Evolutionary conservation across 768 basidiomycete genomes (phyloP), one percentile per base, ranked within the genome.

Genomic region (Mycena pura): DNA sequence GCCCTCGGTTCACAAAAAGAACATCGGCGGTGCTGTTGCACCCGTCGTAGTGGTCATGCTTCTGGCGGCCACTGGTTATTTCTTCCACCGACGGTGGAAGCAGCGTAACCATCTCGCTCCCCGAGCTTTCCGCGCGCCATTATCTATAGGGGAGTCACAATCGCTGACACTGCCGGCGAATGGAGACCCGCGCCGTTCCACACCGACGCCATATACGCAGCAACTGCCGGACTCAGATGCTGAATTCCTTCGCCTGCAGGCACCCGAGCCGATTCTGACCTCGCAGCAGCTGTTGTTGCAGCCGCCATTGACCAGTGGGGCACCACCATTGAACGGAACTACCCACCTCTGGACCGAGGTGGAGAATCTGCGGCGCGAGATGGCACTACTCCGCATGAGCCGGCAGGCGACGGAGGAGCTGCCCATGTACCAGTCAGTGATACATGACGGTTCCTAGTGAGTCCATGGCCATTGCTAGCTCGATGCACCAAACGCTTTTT

Each of bases 1-100:
- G 31, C 6, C 19, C 27, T 24, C 28, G 9, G 31, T 24, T 8
- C 8, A 15, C n/a, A 54, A 51, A 8, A n/a, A 34, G 1, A n/a
- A 68, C 24, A 51, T 39, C 3, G 69, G 68, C 1, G 66, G 66
- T 1, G 57, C 62, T 8, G 46, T 70, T 2, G n/a, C n/a, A n/a
- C n/a, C n/a, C n/a, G n/a, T n/a, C 3, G 15, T 67, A 6, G 27
- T 28, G 27, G 48, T 22, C 0, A 1, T 69, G 17, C n/a, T 52
- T 15, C n/a, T 65, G 13, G 27, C 64, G 14, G 57, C 7, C 4
- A 4, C 25, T n/a, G n/a, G n/a, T n/a, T n/a, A n/a, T n/a, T n/a
- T n/a, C n/a, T 22, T 69, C 1, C 66, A 62, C 39, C 65, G 64
- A 4, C 48, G 68, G 5, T 59, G 59, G n/a, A n/a, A n/a, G 14